Conservation (phyloP, 176 grass and related monocot genomes). For the Saccharum officinarum region DNA sequence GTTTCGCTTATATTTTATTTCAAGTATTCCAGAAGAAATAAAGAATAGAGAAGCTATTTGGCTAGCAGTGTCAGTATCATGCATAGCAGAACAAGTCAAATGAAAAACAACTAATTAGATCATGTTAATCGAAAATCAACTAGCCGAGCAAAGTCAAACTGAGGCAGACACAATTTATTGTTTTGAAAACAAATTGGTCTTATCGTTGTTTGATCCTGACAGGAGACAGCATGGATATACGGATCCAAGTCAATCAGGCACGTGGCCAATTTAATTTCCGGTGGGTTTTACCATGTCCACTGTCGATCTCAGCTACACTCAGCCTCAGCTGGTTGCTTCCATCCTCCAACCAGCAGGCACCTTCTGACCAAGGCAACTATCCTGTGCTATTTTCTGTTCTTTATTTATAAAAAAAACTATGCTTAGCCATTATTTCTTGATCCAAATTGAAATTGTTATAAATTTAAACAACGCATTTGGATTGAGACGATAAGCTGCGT, state of each 20-base stretch:
- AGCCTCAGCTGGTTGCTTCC: background rate
- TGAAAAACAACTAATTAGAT: background rate
- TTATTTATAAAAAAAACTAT: background rate
- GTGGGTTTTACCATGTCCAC: background rate
- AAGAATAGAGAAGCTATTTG: background rate
- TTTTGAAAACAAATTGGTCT: background rate
- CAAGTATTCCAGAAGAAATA: background rate
- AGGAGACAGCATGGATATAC: background rate
- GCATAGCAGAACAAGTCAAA: background rate
- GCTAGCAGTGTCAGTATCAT: background rate
- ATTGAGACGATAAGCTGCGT: background rate
- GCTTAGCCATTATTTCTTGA: background rate
- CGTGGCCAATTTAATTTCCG: conserved; percentile 9
- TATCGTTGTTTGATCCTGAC: conserved; percentile 2
- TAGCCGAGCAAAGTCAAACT: conserved; percentile 18
- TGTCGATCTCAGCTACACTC: background rate
- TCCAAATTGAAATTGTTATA: too few species aligned
- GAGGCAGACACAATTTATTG: background rate
- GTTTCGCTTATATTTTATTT: background rate
- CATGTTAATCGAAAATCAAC: background rate
- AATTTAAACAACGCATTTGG: background rate
- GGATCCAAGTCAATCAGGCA: conserved; percentile 28
- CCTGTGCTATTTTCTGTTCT: background rate
- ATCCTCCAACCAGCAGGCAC: background rate
- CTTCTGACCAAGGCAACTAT: conserved; percentile 23